phyloP scores from a whole-genome alignment of 1,139 yeast genomes.

The Lizanozyma gosingica region DNA sequence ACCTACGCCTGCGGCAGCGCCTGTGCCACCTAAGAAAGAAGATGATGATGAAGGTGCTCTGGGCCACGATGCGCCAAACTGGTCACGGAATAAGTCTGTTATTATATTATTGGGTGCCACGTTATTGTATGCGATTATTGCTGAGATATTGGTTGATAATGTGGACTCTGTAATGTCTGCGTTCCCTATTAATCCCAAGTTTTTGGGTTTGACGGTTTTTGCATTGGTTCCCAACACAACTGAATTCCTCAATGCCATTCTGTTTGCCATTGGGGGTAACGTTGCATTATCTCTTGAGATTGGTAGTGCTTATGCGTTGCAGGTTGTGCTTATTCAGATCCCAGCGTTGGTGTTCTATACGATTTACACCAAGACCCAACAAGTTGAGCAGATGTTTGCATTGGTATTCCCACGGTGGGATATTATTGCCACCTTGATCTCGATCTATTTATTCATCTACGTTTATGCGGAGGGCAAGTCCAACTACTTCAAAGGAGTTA shows the following conservation, averaged over 20 bases:
- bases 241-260: constrained; percentile 92
- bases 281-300: constrained; percentile 96
- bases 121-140: constrained; percentile 79
- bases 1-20: constrained; percentile 1
- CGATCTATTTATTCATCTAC: constrained; percentile 85
- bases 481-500: constrained; percentile 91
- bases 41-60: constrained; percentile 34
- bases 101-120: constrained; percentile 83
- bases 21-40: constrained; percentile 7
- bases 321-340: constrained; percentile 89
- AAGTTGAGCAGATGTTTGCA: constrained; percentile 53
- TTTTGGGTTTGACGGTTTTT: constrained; percentile 86
- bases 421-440: constrained; percentile 72
- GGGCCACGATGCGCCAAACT: constrained; percentile 95
- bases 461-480: constrained; percentile 96
- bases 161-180: constrained; percentile 80
- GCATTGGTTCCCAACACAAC: constrained; percentile 97
- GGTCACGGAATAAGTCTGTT: constrained; percentile 84
- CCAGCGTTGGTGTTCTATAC: constrained; percentile 85
- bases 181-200: constrained; percentile 78
- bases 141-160: constrained; percentile 88
- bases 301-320: constrained; percentile 95
- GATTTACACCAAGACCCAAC: constrained; percentile 29
- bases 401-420: constrained; percentile 96
- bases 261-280: constrained; percentile 93